A percentile compares a stretch with the other conserved stretches of the same genome.
Evolutionary conservation across 257 asterid species (phyloP).

Genomic region (Jaltomata sinuosa): DNA sequence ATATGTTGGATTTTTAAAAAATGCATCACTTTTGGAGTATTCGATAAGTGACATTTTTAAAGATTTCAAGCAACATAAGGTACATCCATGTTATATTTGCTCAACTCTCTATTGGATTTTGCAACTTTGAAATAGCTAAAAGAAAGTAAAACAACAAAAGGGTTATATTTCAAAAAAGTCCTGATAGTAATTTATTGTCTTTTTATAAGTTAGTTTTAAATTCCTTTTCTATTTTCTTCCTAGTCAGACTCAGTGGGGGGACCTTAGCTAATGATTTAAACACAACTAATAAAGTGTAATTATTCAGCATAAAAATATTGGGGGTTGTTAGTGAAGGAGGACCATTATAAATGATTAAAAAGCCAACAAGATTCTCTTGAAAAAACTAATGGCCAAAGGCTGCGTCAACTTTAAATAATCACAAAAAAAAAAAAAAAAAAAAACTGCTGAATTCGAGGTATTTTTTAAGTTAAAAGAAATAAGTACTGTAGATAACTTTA

Average conservation of each 20-base stretch:
- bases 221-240: neutral
- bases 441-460: neutral
- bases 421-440: neutral
- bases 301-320: neutral
- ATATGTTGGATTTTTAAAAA: too few relatives aligned
- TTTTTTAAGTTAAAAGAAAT: neutral
- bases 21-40: too few relatives aligned
- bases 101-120: too few relatives aligned
- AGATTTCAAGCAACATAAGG: too few relatives aligned
- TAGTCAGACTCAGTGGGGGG: too few relatives aligned
- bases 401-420: neutral
- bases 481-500: neutral
- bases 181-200: too few relatives aligned
- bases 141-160: too few relatives aligned
- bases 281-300: neutral
- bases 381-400: neutral
- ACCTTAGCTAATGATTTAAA: neutral
- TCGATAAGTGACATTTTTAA: too few relatives aligned
- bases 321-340: neutral
- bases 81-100: neutral
- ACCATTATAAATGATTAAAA: neutral
- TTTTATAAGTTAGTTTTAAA: too few relatives aligned
- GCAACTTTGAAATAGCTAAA: too few relatives aligned
- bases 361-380: neutral
- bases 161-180: too few relatives aligned